Percentiles rank a stretch among this genome's conserved stretches.
Conservation (phyloP, 2,329 filamentous ascomycete genomes). For the Diplodia seriata region DNA sequence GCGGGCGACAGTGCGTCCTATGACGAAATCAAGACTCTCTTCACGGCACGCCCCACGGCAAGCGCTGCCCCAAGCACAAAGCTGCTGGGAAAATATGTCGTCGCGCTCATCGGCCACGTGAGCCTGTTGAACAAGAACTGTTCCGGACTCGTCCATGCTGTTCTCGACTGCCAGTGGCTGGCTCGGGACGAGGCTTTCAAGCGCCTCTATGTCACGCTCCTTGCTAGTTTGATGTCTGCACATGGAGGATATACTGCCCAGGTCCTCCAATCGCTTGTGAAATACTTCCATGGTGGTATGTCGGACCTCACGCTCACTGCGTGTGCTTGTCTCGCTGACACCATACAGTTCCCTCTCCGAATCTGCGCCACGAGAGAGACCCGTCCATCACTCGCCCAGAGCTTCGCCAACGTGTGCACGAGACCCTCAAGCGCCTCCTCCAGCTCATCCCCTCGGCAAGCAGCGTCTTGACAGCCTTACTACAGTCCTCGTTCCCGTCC, state of each 20-base stretch:
- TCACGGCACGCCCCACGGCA: slow-evolving; percentile 56
- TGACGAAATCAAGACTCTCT: slow-evolving; percentile 62
- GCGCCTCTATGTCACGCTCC: slow-evolving; percentile 62
- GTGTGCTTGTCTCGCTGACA: slow-evolving; percentile 44
- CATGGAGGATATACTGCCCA: slow-evolving; percentile 78
- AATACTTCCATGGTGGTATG: slow-evolving; percentile 70
- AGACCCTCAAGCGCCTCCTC: slow-evolving; percentile 76
- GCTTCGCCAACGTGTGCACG: slow-evolving; percentile 77
- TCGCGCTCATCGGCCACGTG: slow-evolving; percentile 64
- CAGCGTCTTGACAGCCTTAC: slow-evolving; percentile 69
- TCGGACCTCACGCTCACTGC: slow-evolving; percentile 36
- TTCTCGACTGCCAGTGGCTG: slow-evolving; percentile 67
- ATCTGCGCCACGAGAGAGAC: slow-evolving; percentile 61
- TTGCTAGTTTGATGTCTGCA: slow-evolving; percentile 75
- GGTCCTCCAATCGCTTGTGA: slow-evolving; percentile 80
- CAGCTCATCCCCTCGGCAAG: slow-evolving; percentile 82
- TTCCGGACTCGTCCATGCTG: slow-evolving; percentile 63
- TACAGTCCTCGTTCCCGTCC: slow-evolving; percentile 75
- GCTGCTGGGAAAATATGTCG: slow-evolving; percentile 63
- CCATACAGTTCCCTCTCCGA: slow-evolving; percentile 58
- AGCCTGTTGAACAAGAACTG: slow-evolving; percentile 63
- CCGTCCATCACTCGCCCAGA: slow-evolving; percentile 65
- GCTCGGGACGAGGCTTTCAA: slow-evolving; percentile 67
- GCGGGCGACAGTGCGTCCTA: slow-evolving; percentile 63
- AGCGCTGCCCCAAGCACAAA: slow-evolving; percentile 59